Evolutionary conservation across 2,329 filamentous ascomycete species (phyloP), one percentile per base, ranked within the genome.

Genomic region (Exophiala spinifera): DNA sequence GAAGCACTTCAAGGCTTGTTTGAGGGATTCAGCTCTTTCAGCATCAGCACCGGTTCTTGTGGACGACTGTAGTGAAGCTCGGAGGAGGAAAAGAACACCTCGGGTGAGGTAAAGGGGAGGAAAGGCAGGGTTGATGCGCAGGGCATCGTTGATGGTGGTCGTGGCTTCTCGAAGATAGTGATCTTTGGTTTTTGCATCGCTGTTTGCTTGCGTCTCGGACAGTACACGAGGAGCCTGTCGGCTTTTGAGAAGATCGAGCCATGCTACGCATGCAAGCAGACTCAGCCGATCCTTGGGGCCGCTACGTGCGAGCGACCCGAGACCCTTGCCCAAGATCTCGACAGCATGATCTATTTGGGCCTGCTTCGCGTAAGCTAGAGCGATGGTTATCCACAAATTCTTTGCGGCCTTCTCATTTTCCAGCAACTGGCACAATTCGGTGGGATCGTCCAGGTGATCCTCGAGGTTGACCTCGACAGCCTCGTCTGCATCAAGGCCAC

Each of bases 331-430:
- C 63, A 87, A 72, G 51, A 87, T 84, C 59, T 86, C 83, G 57
- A 87, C 81, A 48, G 84, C 84, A 74, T 94, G 88, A 68, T 96
- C 91, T 59, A 94, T 83, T 74, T 95, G 95, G 68, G 87, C 86
- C 74, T 96, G 90, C 75, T 97, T 99, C 37, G 94, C 92, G 68
- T 99, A 99, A 45, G 92, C 92, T 55, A 97, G 80, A 39, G 95
- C 89, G 62, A 97, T 94, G n/a, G 90, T 92, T 79, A 99, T 92
- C 95, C 95, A 99, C 64, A 95, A 95, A 49, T 86, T 89, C 66
- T 92, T 91, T 34, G 89, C 87, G 14, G 91, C 91, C 66, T 87
- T 85, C 72, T 99, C 95, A 67, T 94, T 95, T 74, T 99, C 92
- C 60, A 99, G 84, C 47, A 99, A 81, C 25, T 89, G 94, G 71